Percentiles rank a stretch among this genome's conserved stretches.
Conservation (phyloP, 805 yeast species). For the Clavispora phyllophila region DNA sequence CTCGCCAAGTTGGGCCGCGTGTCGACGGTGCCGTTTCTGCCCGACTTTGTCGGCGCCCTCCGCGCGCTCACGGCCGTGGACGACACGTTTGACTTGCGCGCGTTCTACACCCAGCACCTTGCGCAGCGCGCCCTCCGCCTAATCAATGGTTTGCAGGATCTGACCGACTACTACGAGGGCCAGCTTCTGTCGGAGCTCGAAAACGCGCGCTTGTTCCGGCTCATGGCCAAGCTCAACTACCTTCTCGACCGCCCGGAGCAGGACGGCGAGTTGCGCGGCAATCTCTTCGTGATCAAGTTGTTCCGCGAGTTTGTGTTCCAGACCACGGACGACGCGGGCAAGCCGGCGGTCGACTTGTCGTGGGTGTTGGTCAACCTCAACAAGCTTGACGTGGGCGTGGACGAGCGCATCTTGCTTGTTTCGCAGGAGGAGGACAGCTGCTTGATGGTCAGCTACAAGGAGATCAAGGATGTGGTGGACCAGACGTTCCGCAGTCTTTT, state of each 20-base stretch:
- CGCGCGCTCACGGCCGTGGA: slow-evolving; percentile 13
- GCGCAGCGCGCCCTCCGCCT: slow-evolving; percentile 37
- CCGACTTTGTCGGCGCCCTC: slow-evolving; percentile 37
- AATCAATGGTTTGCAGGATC: slow-evolving; percentile 46
- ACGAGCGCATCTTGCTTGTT: slow-evolving; percentile 75
- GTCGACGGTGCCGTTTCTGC: slow-evolving; percentile 27
- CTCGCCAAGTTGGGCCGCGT: slow-evolving; percentile 13
- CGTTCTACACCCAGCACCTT: slow-evolving; percentile 22
- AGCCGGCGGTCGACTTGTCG: slow-evolving; percentile 74
- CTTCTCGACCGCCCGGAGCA: slow-evolving; percentile 71
- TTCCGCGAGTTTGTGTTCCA: slow-evolving; percentile 85
- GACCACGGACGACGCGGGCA: slow-evolving; percentile 72
- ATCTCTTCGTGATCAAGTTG: slow-evolving; percentile 53
- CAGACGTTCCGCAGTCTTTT: slow-evolving; percentile 47
- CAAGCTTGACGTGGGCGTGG: slow-evolving; percentile 88
- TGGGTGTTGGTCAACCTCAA: slow-evolving; percentile 76
- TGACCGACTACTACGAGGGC: slow-evolving; percentile 55
- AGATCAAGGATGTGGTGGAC: slow-evolving; percentile 67
- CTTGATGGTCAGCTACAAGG: slow-evolving; percentile 79
- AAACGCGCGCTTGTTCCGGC: slow-evolving; percentile 79
- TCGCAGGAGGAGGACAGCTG: slow-evolving; percentile 84
- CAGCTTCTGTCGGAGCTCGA: slow-evolving; percentile 72
- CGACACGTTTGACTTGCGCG: slow-evolving; percentile 18
- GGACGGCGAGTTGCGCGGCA: slow-evolving; percentile 57
- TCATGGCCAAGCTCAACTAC: slow-evolving; percentile 75